Base-by-base conservation (phyloP, 139 green algal genomes). In the Volvox africanus region DNA sequence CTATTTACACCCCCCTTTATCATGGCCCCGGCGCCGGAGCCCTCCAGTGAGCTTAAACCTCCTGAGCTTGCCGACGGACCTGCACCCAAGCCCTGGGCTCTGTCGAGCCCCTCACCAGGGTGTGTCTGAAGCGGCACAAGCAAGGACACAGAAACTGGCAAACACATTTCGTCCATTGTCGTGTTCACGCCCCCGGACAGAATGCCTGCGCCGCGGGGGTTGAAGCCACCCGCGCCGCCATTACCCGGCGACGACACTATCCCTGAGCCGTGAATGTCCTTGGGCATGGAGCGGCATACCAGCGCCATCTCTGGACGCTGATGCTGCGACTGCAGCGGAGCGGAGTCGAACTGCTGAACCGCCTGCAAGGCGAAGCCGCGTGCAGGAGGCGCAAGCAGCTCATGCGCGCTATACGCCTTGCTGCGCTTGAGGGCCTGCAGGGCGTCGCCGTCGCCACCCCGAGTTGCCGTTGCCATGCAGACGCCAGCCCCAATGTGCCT, bases 361-460 rank as follows among this genome's bases (percentile, higher is more conserved):
- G 30, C 21, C 35, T 86, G 80, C 26, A 28, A 75, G 28, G 80
- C 55, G 26, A 86, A 86, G 80, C 55, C 55, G 55, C 80, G 80
- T 55, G n/a, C 55, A 30, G 80, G 26, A 18, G 55, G 55, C 65
- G 65, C 65, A 0, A 13, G 14, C 2, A 79, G 32, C 5, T 24
- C 22, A 32, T 87, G 61, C 16, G 61, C 81, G 1, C 35, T 32
- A 12, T 75, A 78, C 12, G 62, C 82, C 30, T 35, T 81, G 30
- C 82, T 81, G 30, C 82, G 82, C 82, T 88, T 88, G 32, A 88
- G 19, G 30, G 82, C 62, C 62, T 88, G 82, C 33, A 88, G 82
- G 16, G 81, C 61, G 61, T 76, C 81, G 3, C 18, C 61, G 61
- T n/a, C 61, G 30, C 32, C 75, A 24, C 6, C 1, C n/a, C 2